Evolutionary conservation across 192 early-diverging fungal species (phyloP), one percentile per base, ranked within the genome.

Genomic region (Gaertneriomyces semiglobifer): DNA sequence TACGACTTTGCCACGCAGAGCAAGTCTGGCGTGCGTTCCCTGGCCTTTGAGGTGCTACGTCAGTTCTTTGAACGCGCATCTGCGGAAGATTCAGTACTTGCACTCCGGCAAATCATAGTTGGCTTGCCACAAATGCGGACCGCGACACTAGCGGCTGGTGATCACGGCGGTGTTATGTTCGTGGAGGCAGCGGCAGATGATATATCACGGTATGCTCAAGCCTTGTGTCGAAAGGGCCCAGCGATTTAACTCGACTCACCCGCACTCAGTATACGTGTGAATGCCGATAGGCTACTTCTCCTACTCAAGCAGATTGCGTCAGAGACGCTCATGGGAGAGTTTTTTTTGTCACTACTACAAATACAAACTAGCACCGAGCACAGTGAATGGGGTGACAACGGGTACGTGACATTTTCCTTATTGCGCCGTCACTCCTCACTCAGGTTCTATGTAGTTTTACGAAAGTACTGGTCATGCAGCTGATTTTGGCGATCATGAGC

Each of bases 401-500:
- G 20, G 7, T 41, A 4, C 18, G 20, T 48, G 0, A 48, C 20
- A n/a, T 57, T 67, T 42, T 66, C 44, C 7, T 33, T 12, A 25
- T 33, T 51, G 14, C 58, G 50, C 19, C 60, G 33, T 33, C 25
- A 2, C 25, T 33, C 25, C 25, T 33, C 25, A 33, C 25, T 33
- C 25, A 33, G 25, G 25, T 33, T 33, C 25, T 2, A 33, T 33
- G 25, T 33, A 33, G 25, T 50, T n/a, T 50, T 50, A 50, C 48
- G 55, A 57, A 14, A 57, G 55, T 40, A 63, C 33, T 44, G 6
- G 20, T 14, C 52, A 78, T 84, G 4, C 77, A 87, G 45, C 68
- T 89, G 11, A 81, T 88, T 33, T 69, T 88, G 53, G 74, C 65
- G 44, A 87, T 92, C 79, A 80, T 89, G 44, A 86, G 91, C 16